A percentile compares a stretch with the other conserved stretches of the same genome.
phyloP scores from a whole-genome alignment of 768 basidiomycete genomes.

The Phanerodontia chrysosporium region DNA sequence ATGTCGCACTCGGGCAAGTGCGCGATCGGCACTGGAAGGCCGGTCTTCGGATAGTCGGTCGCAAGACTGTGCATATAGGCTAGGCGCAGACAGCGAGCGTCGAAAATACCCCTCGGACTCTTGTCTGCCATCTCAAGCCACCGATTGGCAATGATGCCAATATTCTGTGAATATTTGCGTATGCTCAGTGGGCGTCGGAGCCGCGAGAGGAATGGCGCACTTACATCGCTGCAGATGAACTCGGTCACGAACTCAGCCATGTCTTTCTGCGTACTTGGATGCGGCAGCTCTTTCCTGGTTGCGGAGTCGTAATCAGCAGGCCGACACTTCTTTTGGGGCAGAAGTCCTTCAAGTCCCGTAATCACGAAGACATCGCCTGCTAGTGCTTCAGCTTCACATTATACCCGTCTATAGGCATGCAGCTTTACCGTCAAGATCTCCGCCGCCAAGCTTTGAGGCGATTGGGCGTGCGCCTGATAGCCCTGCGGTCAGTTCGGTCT shows the following conservation, averaged over 20 bases:
- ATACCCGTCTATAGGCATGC: constrained; percentile 35
- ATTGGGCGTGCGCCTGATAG: constrained; percentile 50
- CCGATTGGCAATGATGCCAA: constrained; percentile 54
- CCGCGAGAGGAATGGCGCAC: not conserved
- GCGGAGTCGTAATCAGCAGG: constrained; percentile 47
- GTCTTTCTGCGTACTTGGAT: constrained; percentile 49
- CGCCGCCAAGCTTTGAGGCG: constrained; percentile 61
- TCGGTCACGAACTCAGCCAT: constrained; percentile 64
- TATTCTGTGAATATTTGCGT: constrained; percentile 31
- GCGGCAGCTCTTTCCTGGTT: constrained; percentile 35
- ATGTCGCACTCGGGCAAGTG: constrained; percentile 37
- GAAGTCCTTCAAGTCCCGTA: constrained; percentile 13
- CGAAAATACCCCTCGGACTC: constrained; percentile 37
- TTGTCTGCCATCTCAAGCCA: constrained; percentile 61
- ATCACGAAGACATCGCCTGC: constrained; percentile 12
- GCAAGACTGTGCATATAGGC: constrained; percentile 55
- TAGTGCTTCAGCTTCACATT: constrained; percentile 32
- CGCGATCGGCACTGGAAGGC: constrained; percentile 21
- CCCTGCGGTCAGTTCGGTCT: too few species aligned
- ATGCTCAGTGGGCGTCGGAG: not conserved
- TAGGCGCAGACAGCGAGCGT: constrained; percentile 45
- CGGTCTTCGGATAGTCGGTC: constrained; percentile 57
- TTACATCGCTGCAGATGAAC: constrained; percentile 52
- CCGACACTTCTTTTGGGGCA: constrained; percentile 17
- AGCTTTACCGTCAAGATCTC: constrained; percentile 63